Evolutionary conservation across 441 rosid genomes (phyloP).

Genomic region (Gossypium schwendimanii): DNA sequence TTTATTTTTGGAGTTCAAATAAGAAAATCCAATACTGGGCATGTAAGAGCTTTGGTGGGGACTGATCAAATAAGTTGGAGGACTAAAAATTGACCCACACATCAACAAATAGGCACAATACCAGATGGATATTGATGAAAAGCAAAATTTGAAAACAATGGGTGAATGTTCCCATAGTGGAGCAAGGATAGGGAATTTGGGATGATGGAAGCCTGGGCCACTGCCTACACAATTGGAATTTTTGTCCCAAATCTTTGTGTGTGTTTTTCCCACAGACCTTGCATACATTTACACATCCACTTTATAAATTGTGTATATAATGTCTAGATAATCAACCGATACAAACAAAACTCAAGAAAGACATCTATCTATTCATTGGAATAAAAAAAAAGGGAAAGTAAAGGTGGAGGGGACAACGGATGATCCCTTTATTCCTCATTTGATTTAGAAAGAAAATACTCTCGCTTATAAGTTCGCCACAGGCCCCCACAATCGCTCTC

Average conservation of each 20-base stretch:
- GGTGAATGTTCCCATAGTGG: constrained; percentile 16
- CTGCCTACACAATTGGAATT: constrained; percentile 20
- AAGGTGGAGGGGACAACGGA: constrained; percentile 18
- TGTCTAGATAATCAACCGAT: not conserved
- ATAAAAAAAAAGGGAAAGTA: not conserved
- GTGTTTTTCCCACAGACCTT: constrained; percentile 4
- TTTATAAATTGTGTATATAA: not conserved
- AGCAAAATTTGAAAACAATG: constrained; percentile 14
- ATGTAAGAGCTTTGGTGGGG: constrained; percentile 17
- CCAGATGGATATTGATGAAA: not conserved
- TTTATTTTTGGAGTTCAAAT: too few relatives aligned
- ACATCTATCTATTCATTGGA: not conserved
- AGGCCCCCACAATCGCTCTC: not conserved
- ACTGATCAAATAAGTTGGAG: constrained; percentile 10
- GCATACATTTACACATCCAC: not conserved
- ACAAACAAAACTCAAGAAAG: constrained; percentile 23
- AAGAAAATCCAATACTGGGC: not conserved
- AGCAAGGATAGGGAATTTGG: constrained; percentile 5
- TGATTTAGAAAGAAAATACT: not conserved
- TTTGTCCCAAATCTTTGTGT: constrained; percentile 30
- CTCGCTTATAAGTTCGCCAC: not conserved
- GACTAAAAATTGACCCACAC: constrained; percentile 14
- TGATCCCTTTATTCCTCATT: constrained; percentile 4
- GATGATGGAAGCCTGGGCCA: constrained; percentile 20
- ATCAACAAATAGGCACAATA: not conserved